Conservation (phyloP, 345 rosid genomes). For the Arabis alpina region DNA sequence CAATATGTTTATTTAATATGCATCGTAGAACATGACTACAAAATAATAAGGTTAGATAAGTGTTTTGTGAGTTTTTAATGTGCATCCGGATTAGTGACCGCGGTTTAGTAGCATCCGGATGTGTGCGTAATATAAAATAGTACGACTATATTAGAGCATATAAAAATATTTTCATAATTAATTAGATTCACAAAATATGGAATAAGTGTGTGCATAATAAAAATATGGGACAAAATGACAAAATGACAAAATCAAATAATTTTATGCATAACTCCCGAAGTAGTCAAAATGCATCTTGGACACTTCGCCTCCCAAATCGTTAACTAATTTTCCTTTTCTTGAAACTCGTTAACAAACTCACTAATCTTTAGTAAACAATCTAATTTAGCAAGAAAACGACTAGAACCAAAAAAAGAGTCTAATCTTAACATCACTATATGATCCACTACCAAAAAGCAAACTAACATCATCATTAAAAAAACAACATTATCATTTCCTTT, state of each 20-base stretch:
- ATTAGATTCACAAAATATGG: no score
- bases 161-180: no score
- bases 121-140: no score
- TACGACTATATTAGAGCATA: no score
- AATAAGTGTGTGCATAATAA: background rate
- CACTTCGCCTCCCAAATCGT: slow-evolving; percentile 39
- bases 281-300: slow-evolving; percentile 43
- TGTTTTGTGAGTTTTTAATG: no score
- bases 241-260: slow-evolving; percentile 34
- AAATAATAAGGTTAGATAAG: background rate
- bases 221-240: no score
- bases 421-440: slow-evolving; percentile 41
- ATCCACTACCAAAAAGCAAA: slow-evolving; percentile 44
- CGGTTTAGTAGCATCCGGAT: no score
- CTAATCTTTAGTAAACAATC: background rate
- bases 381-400: slow-evolving; percentile 15
- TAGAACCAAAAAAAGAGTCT: slow-evolving; percentile 7
- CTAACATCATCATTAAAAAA: slow-evolving; percentile 46
- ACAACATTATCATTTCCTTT: slow-evolving; percentile 43
- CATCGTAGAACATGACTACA: slow-evolving; percentile 14
- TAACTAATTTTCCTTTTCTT: slow-evolving; percentile 17
- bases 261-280: slow-evolving; percentile 38
- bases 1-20: background rate
- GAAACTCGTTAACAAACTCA: slow-evolving; percentile 30
- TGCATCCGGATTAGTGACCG: no score